Conservation (phyloP, 2,329 filamentous ascomycete genomes). For the Triangularia setosa region DNA sequence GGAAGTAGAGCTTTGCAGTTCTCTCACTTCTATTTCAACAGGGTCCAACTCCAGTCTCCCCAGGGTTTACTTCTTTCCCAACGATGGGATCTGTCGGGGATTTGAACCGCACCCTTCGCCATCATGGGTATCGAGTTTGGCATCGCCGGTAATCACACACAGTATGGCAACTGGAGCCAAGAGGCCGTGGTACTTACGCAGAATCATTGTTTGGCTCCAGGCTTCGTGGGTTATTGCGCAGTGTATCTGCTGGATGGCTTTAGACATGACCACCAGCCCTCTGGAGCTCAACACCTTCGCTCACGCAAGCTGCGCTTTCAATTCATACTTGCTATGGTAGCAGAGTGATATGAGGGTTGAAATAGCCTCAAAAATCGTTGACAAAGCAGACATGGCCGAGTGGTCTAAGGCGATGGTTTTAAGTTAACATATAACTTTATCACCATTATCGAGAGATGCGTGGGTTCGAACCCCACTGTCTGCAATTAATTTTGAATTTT, state of each 20-base stretch:
- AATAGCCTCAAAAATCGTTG: no score
- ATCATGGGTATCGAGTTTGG: neutral
- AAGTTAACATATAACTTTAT: neutral
- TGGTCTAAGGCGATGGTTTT: neutral
- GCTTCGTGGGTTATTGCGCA: slow-evolving; percentile 9
- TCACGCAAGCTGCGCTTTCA: slow-evolving; percentile 3
- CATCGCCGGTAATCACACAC: neutral
- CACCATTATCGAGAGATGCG: neutral
- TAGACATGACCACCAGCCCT: neutral
- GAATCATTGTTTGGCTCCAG: slow-evolving; percentile 3
- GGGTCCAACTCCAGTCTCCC: no score
- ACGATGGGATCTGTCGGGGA: no score
- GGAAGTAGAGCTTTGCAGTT: no score
- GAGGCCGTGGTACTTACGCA: slow-evolving; percentile 1
- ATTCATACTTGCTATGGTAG: slow-evolving; percentile 13
- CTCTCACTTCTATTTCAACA: no score
- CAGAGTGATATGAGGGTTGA: no score
- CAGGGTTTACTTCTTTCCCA: no score
- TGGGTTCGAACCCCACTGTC: neutral
- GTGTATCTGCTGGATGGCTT: neutral
- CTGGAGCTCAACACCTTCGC: slow-evolving; percentile 14
- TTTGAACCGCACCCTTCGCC: no score
- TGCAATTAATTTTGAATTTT: neutral
- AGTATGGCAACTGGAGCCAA: neutral
- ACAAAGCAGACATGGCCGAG: neutral